phyloP scores from a whole-genome alignment of 352 stramenopile species.

The Globisporangium irregulare region DNA sequence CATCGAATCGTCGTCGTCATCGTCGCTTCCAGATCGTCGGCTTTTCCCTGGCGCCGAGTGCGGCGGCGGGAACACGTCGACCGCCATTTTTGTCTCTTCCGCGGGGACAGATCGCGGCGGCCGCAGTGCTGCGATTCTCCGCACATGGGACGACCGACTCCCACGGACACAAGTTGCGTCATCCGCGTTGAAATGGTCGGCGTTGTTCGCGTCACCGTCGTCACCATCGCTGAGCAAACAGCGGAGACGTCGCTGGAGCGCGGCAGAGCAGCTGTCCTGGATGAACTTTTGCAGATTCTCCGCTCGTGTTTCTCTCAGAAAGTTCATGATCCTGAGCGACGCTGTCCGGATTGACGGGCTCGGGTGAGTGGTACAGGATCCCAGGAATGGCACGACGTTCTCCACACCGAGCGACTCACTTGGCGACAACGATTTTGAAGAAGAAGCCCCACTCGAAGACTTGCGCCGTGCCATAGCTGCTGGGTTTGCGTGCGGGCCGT shows the following conservation, averaged over 20 bases:
- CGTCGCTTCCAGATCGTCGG: slow-evolving; percentile 25
- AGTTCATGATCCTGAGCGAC: slow-evolving; percentile 43
- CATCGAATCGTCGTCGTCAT: slow-evolving; percentile 28
- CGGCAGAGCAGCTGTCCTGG: slow-evolving; percentile 50
- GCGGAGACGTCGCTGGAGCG: slow-evolving; percentile 56
- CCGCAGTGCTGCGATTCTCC: slow-evolving; percentile 62
- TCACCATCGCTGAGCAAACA: slow-evolving; percentile 39
- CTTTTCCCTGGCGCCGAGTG: slow-evolving; percentile 68
- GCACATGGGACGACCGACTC: slow-evolving; percentile 69
- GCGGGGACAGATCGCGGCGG: slow-evolving; percentile 63
- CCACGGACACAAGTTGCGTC: slow-evolving; percentile 59
- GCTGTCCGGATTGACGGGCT: slow-evolving; percentile 42
- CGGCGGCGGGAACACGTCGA: slow-evolving; percentile 62
- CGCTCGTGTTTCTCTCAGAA: slow-evolving; percentile 28
- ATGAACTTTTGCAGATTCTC: slow-evolving; percentile 50
- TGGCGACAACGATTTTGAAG: slow-evolving; percentile 20
- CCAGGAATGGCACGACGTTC: slow-evolving; percentile 73
- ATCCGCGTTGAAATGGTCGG: slow-evolving; percentile 53
- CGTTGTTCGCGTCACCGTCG: slow-evolving; percentile 39
- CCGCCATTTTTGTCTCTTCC: slow-evolving; percentile 57
- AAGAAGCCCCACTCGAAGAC: slow-evolving; percentile 20
- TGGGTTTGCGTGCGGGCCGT: background rate
- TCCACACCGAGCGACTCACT: slow-evolving; percentile 50
- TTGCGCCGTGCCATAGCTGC: slow-evolving; percentile 23
- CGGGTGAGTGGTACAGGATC: slow-evolving; percentile 54